phyloP scores from a whole-genome alignment of 75 land plant species.

The Picea glauca region DNA sequence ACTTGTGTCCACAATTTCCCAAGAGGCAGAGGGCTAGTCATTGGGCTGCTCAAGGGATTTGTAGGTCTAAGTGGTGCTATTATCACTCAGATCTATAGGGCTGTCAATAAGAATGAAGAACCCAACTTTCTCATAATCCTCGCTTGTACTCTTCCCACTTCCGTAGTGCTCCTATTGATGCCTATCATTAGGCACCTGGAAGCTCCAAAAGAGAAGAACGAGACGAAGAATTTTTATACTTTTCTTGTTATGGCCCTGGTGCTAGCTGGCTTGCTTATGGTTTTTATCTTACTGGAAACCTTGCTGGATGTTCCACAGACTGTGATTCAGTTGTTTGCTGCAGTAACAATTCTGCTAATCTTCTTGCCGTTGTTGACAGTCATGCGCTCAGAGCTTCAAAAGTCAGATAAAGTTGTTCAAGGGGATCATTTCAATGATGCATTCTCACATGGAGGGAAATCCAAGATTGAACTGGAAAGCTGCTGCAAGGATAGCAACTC shows the following conservation, averaged over 20 bases:
- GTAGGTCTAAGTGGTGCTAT: constrained; percentile 43
- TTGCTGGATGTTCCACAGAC: background rate
- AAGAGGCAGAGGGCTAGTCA: constrained; percentile 24
- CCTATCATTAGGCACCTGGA: constrained; percentile 15
- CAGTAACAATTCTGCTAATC: constrained; percentile 13
- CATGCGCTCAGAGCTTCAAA: no score
- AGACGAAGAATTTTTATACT: constrained; percentile 16
- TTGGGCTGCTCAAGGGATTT: constrained; percentile 42
- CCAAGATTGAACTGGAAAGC: background rate
- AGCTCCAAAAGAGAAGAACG: background rate
- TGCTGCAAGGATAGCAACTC: background rate
- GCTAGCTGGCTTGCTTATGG: constrained; percentile 29
- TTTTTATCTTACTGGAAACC: constrained; percentile 27
- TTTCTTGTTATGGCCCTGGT: constrained; percentile 20
- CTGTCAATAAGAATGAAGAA: background rate
- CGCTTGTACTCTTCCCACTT: constrained; percentile 23
- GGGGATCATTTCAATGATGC: background rate
- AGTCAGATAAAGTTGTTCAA: background rate
- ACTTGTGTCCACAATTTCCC: constrained; percentile 37
- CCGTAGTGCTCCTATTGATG: constrained; percentile 20
- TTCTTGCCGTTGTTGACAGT: background rate
- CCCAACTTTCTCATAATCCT: constrained; percentile 19
- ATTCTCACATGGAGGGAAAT: background rate
- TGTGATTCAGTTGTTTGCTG: constrained; percentile 11
- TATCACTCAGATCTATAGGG: constrained; percentile 30